phyloP scores from a whole-genome alignment of 495 filamentous ascomycete species.

The Filosporella fistucella region DNA sequence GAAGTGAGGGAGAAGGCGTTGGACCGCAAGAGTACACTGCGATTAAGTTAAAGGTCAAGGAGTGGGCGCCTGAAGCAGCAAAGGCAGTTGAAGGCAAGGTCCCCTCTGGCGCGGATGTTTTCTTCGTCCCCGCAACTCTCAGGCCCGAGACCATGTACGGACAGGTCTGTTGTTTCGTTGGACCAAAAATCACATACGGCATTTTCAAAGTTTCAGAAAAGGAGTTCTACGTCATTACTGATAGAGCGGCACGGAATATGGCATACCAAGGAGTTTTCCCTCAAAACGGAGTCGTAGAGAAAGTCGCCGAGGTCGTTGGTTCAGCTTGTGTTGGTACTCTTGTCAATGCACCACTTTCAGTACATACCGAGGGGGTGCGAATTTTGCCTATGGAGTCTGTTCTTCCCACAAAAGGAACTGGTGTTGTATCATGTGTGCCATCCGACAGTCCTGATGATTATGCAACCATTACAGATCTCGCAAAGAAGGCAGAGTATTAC shows the following conservation, averaged over 20 bases:
- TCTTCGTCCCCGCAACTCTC: constrained; percentile 86
- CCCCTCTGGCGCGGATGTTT: constrained; percentile 77
- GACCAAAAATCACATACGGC: constrained; percentile 85
- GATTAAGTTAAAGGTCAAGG: constrained; percentile 81
- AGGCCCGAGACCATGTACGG: constrained; percentile 98
- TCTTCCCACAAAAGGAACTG: constrained; percentile 88
- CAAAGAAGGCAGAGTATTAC: constrained; percentile 97
- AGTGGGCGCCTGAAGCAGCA: constrained; percentile 73
- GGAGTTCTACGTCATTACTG: constrained; percentile 81
- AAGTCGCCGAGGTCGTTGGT: constrained; percentile 66
- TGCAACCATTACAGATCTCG: constrained; percentile 79
- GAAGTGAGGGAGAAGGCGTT: constrained; percentile 86
- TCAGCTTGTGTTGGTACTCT: constrained; percentile 81
- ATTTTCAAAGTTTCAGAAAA: constrained; percentile 79
- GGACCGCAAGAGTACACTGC: constrained; percentile 89
- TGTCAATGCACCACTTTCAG: constrained; percentile 84
- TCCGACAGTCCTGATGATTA: constrained; percentile 96
- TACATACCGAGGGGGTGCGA: constrained; percentile 75
- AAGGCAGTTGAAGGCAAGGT: constrained; percentile 70
- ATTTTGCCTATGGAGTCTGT: constrained; percentile 95
- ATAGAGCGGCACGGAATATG: constrained; percentile 92
- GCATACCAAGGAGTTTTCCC: constrained; percentile 87
- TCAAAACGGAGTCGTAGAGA: constrained; percentile 66
- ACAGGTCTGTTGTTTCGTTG: constrained; percentile 93
- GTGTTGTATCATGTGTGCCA: constrained; percentile 92